These are phyloP conservation scores for Ulota crispa DNA, from an alignment of 225 moss, liverwort and hornwort genomes.

Conservation along the genomic window DNA sequence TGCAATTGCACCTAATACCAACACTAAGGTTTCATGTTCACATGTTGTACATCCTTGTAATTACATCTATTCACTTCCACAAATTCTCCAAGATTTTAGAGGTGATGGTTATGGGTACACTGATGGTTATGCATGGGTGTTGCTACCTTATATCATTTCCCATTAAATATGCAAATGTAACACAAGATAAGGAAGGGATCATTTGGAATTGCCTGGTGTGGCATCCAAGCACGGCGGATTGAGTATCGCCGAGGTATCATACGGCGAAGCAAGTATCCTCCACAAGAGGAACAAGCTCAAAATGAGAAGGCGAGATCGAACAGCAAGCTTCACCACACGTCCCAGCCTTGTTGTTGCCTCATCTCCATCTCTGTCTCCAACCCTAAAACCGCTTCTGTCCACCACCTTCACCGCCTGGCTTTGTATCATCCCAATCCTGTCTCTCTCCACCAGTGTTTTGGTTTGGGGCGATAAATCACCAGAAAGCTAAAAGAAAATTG, in stretches of 20 bases:
- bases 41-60: too few species aligned
- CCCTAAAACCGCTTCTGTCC: not conserved
- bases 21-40: too few species aligned
- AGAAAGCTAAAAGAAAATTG: too few species aligned
- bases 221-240: constrained; percentile 61
- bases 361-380: constrained; percentile 4
- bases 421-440: constrained; percentile 5
- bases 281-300: constrained; percentile 59
- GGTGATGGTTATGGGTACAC: too few species aligned
- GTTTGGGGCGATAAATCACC: too few species aligned
- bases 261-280: constrained; percentile 61
- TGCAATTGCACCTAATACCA: too few species aligned
- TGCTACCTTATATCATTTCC: too few species aligned
- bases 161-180: not conserved
- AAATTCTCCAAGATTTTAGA: too few species aligned
- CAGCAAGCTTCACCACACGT: constrained; percentile 45
- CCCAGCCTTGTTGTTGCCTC: not conserved
- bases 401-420: constrained; percentile 1
- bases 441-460: too few species aligned
- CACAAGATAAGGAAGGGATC: not conserved
- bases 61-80: too few species aligned
- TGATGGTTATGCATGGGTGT: too few species aligned
- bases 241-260: constrained; percentile 84
- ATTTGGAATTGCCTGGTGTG: constrained; percentile 15
- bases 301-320: constrained; percentile 62